These are phyloP conservation scores for Botryotinia convoluta DNA, from an alignment of 2,329 filamentous ascomycete genomes.

Conservation along the genomic window DNA sequence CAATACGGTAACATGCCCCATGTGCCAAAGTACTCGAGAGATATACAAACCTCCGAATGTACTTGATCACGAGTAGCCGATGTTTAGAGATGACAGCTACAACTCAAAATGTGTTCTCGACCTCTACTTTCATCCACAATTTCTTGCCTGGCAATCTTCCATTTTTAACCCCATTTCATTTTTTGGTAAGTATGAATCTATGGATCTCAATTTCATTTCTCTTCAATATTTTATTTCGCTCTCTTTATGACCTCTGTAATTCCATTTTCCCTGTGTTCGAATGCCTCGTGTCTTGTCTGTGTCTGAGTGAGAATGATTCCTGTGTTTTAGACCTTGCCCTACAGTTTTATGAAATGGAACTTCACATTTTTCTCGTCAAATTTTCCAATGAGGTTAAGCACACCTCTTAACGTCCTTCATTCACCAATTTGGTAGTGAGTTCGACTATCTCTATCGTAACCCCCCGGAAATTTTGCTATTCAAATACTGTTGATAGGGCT, in stretches of 20 bases:
- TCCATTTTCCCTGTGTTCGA: neutral
- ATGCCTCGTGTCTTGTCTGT: neutral
- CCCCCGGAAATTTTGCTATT: no score
- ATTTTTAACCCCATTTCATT: neutral
- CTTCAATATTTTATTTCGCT: neutral
- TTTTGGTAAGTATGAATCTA: neutral
- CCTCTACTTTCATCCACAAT: neutral
- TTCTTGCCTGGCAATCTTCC: neutral
- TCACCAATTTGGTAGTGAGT: no score
- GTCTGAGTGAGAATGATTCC: neutral
- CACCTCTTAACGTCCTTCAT: no score
- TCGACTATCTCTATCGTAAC: no score
- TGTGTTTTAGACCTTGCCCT: neutral
- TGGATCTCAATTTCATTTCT: neutral
- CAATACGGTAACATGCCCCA: neutral
- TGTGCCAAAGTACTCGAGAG: neutral
- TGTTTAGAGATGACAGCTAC: neutral
- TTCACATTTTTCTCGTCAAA: no score
- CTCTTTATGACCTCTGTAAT: neutral
- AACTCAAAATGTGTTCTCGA: accelerated
- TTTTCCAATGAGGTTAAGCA: no score
- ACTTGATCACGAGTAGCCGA: neutral
- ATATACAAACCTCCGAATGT: neutral
- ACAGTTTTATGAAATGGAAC: no score
- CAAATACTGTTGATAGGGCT: no score